Conservation (phyloP, 1,284 basidiomycete species). For the Ceratobasidium theobromae region DNA sequence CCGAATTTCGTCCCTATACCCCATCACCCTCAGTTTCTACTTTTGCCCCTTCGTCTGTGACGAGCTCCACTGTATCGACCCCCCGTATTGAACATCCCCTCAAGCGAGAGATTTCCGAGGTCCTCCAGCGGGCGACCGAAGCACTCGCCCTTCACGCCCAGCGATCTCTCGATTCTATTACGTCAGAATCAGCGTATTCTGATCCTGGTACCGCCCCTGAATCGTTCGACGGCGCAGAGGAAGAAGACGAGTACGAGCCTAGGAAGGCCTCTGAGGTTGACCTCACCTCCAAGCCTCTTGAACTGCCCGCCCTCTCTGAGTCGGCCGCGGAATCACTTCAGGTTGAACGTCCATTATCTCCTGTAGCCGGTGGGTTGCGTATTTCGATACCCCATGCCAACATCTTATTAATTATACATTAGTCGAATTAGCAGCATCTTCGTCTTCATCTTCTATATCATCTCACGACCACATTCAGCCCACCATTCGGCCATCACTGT, state of each 20-base stretch:
- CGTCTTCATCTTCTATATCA: not conserved
- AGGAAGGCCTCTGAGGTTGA: not conserved
- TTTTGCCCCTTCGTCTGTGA: conserved; percentile 7
- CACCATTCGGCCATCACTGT: conserved; percentile 25
- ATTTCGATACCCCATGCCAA: not conserved
- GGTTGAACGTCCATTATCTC: conserved; percentile 14
- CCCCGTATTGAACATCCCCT: not conserved
- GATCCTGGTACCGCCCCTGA: conserved; percentile 9
- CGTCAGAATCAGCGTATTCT: conserved; percentile 12
- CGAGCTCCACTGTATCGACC: conserved; percentile 14
- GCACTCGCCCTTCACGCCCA: conserved; percentile 7
- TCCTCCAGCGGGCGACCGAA: conserved; percentile 4
- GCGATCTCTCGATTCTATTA: conserved; percentile 8
- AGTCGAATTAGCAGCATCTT: not conserved
- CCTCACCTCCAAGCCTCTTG: not conserved
- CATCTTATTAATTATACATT: not conserved
- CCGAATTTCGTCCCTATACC: conserved; percentile 11
- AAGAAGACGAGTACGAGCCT: not conserved
- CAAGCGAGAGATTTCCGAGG: not conserved
- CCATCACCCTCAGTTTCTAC: conserved; percentile 25
- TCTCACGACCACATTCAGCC: not conserved
- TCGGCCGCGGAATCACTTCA: conserved; percentile 14
- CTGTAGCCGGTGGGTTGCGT: conserved; percentile 18
- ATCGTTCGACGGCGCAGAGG: not conserved
- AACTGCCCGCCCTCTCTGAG: not conserved